phyloP scores from a whole-genome alignment of 805 yeast species.

The Wickerhamiella sergipiensis region DNA sequence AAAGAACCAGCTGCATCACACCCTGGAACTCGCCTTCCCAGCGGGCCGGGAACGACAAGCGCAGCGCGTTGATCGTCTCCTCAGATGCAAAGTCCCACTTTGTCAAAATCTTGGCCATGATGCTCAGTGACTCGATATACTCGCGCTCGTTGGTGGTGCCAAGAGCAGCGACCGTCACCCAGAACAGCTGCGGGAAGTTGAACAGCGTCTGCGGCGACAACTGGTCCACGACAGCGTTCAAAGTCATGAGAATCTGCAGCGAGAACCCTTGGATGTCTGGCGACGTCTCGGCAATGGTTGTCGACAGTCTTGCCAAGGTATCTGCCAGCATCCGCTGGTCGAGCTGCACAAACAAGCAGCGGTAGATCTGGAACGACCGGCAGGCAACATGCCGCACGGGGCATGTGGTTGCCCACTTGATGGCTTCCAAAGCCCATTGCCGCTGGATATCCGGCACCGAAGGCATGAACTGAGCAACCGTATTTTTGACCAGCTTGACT shows the following conservation, averaged over 20 bases:
- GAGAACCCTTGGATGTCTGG: conserved; percentile 91
- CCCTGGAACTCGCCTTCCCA: conserved; percentile 96
- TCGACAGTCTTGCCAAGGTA: conserved; percentile 84
- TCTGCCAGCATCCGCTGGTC: conserved; percentile 85
- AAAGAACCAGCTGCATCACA: conserved; percentile 60
- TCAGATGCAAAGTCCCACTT: conserved; percentile 78
- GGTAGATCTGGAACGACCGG: conserved; percentile 82
- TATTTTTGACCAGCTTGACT: conserved; percentile 58
- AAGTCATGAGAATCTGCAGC: conserved; percentile 91
- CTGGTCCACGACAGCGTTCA: conserved; percentile 84
- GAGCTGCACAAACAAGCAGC: conserved; percentile 66
- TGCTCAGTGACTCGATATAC: conserved; percentile 73
- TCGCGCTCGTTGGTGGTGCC: conserved; percentile 87
- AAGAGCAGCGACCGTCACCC: conserved; percentile 89
- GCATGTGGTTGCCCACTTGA: conserved; percentile 94
- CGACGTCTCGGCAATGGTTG: conserved; percentile 82
- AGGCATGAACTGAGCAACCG: conserved; percentile 39
- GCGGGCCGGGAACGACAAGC: conserved; percentile 79
- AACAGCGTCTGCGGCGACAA: conserved; percentile 63
- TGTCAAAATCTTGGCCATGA: conserved; percentile 67
- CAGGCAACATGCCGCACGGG: conserved; percentile 96
- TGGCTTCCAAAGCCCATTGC: conserved; percentile 69
- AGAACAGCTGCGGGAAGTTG: conserved; percentile 83
- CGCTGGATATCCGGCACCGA: conserved; percentile 2
- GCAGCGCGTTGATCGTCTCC: conserved; percentile 69